Evolutionary conservation across 257 asterid genomes (phyloP).

Genomic region (Pogostemon cablin): DNA sequence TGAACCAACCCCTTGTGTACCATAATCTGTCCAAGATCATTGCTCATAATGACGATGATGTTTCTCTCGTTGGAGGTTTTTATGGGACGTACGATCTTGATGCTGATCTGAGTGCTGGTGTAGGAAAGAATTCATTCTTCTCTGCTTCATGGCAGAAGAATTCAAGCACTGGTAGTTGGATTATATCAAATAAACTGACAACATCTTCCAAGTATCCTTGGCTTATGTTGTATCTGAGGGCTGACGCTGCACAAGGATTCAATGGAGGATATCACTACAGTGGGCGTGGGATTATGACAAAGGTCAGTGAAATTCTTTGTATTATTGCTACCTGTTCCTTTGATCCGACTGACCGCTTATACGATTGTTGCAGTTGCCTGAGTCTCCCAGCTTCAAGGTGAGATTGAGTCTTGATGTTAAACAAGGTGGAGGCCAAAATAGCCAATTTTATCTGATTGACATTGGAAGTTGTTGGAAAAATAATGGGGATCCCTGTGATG

Average conservation of each 20-base stretch:
- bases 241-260: conserved; percentile 74
- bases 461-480: conserved; percentile 93
- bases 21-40: conserved; percentile 55
- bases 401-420: conserved; percentile 62
- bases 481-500: conserved; percentile 73
- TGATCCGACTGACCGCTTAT: no score
- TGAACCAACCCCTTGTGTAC: conserved; percentile 85
- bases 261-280: conserved; percentile 82
- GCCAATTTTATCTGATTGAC: conserved; percentile 80
- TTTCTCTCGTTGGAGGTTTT: conserved; percentile 68
- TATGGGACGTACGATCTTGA: conserved; percentile 86
- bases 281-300: conserved; percentile 77
- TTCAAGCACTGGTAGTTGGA: conserved; percentile 66
- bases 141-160: conserved; percentile 71
- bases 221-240: conserved; percentile 83
- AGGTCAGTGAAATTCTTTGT: conserved; percentile 40
- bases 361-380: conserved; percentile 53
- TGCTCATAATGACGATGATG: conserved; percentile 23
- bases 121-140: conserved; percentile 54
- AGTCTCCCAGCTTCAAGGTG: conserved; percentile 80
- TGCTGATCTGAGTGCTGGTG: conserved; percentile 48
- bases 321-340: not conserved
- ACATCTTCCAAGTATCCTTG: conserved; percentile 81
- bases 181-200: conserved; percentile 59
- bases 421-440: conserved; percentile 84